Evolutionary conservation across 2,329 filamentous ascomycete genomes (phyloP).

Genomic region (Calonectria pseudoreteaudii): DNA sequence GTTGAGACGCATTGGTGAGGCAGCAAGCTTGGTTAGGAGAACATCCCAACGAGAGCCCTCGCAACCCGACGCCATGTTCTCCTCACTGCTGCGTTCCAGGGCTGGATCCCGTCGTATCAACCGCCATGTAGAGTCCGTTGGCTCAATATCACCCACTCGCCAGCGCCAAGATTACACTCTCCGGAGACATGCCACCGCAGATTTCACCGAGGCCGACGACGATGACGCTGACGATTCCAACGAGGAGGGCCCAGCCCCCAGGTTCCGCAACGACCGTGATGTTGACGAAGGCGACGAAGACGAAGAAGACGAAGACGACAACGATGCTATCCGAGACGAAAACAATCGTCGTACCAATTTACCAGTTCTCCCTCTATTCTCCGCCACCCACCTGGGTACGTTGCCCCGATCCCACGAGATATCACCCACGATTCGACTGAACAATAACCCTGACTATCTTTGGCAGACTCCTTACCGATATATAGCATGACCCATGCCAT

Average conservation of each 20-base stretch:
- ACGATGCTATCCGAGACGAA: conserved; percentile 57
- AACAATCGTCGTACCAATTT: conserved; percentile 42
- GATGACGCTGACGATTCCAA: conserved; percentile 58
- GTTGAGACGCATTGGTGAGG: conserved; percentile 42
- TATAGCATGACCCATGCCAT: conserved; percentile 93
- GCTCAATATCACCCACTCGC: conserved; percentile 48
- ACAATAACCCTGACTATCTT: conserved; percentile 16
- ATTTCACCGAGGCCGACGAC: conserved; percentile 74
- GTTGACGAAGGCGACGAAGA: conserved; percentile 58
- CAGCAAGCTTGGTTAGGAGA: conserved; percentile 39
- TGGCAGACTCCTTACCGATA: conserved; percentile 82
- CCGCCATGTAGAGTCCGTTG: conserved; percentile 42
- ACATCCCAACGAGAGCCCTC: conserved; percentile 22
- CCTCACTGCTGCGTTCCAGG: conserved; percentile 50
- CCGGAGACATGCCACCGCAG: conserved; percentile 67
- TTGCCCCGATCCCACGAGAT: not conserved
- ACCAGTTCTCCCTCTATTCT: conserved; percentile 80
- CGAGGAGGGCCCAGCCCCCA: conserved; percentile 47
- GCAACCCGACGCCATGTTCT: conserved; percentile 48
- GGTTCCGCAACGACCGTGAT: conserved; percentile 36
- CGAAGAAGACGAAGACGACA: conserved; percentile 61
- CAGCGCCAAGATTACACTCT: conserved; percentile 42
- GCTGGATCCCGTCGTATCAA: conserved; percentile 49
- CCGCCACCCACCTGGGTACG: conserved; percentile 79
- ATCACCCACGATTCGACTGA: not conserved